phyloP scores from a whole-genome alignment of 129 eudicot genomes.

The Artemisia tridentata region DNA sequence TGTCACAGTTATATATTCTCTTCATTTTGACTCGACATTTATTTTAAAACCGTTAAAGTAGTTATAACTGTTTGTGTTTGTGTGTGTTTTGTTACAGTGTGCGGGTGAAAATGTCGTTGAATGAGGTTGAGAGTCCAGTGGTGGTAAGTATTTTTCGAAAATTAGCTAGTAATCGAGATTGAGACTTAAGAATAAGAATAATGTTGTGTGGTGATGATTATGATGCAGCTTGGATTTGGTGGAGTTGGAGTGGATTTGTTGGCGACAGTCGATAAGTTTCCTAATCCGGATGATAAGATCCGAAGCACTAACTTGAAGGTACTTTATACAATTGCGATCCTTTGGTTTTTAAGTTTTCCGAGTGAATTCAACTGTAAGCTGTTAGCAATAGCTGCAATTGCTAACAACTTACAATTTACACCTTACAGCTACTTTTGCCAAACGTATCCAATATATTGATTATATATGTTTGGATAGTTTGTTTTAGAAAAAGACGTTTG shows the following conservation, averaged over 20 bases:
- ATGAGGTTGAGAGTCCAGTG: slow-evolving; percentile 45
- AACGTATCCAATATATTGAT: too few species aligned
- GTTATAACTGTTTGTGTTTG: background rate
- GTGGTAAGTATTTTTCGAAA: slow-evolving; percentile 40
- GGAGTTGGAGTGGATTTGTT: slow-evolving; percentile 59
- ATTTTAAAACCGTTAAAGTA: background rate
- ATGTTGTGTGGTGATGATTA: background rate
- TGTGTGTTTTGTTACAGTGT: background rate
- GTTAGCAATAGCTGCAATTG: too few species aligned
- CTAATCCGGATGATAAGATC: slow-evolving; percentile 89
- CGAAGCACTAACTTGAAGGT: slow-evolving; percentile 84
- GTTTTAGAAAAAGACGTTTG: too few species aligned
- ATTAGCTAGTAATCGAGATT: background rate
- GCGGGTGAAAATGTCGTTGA: slow-evolving; percentile 40
- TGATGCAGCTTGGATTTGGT: slow-evolving; percentile 71
- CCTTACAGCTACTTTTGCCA: too few species aligned
- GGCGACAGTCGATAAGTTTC: slow-evolving; percentile 71
- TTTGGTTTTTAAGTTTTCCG: too few species aligned
- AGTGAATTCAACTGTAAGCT: background rate
- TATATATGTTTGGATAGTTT: too few species aligned
- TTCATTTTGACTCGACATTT: background rate
- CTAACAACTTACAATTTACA: too few species aligned
- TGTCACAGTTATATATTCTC: background rate
- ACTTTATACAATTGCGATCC: background rate
- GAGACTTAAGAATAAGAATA: background rate